Evolutionary conservation across 495 filamentous ascomycete genomes (phyloP).

Genomic region (Neurospora sublineolata): DNA sequence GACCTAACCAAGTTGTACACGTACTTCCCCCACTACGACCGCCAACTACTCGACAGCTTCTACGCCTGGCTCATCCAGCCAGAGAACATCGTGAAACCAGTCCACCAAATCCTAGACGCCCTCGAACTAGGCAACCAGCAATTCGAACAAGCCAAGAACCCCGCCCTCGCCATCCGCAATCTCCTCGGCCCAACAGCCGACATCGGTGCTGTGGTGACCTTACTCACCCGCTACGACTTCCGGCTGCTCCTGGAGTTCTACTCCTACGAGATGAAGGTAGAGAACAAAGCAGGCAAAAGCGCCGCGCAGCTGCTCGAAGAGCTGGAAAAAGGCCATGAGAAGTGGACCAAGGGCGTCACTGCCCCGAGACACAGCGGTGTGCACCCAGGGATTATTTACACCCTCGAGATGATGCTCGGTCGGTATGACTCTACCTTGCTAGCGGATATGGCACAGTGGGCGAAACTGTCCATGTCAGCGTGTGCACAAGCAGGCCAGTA

Average conservation of each 20-base stretch:
- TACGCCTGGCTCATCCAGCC: neutral
- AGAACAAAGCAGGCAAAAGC: neutral
- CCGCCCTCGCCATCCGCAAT: neutral
- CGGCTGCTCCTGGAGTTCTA: neutral
- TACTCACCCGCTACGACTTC: neutral
- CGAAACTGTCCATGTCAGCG: neutral
- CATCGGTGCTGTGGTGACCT: neutral
- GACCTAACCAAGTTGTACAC: neutral
- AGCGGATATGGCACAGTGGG: neutral
- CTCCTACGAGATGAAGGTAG: neutral
- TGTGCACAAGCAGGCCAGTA: neutral
- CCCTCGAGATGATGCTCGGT: neutral
- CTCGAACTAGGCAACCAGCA: neutral
- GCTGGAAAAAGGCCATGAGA: neutral
- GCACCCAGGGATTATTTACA: neutral
- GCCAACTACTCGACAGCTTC: neutral
- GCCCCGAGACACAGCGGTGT: neutral
- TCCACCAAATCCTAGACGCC: neutral
- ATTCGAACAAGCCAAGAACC: neutral
- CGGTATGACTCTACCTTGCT: neutral
- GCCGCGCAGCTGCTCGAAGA: neutral
- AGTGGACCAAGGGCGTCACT: neutral
- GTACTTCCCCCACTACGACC: neutral
- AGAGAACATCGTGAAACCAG: neutral
- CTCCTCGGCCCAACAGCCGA: neutral